Evolutionary conservation across 257 asterid genomes (phyloP).

Genomic region (Apocynum venetum): DNA sequence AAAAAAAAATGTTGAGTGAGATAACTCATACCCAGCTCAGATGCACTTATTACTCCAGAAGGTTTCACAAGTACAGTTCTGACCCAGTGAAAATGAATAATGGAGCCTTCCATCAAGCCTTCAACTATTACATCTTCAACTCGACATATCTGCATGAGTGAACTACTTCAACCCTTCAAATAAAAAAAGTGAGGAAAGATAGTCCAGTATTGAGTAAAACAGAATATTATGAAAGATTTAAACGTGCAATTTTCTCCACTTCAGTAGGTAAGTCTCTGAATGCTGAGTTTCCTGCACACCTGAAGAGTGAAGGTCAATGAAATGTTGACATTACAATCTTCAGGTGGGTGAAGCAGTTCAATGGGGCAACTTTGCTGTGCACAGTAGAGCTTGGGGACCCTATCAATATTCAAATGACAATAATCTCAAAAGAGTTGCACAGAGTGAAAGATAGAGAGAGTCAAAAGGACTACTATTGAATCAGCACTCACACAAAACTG

Average conservation of each 20-base stretch:
- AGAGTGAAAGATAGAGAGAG: constrained; percentile 15
- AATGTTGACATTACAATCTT: constrained; percentile 86
- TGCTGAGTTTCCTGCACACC: constrained; percentile 52
- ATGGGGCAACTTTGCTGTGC: constrained; percentile 53
- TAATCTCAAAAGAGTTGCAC: constrained; percentile 2
- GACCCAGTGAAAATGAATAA: constrained; percentile 81
- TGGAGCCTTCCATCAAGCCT: constrained; percentile 74
- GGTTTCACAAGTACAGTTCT: constrained; percentile 57
- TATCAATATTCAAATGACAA: constrained; percentile 20
- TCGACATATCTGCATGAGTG: constrained; percentile 69
- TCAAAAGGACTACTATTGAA: background rate
- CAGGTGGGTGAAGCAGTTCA: constrained; percentile 81
- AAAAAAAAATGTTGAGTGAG: constrained; percentile 9
- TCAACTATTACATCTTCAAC: constrained; percentile 71
- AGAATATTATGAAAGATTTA: background rate
- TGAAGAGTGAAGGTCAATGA: constrained; percentile 83
- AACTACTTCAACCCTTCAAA: constrained; percentile 21
- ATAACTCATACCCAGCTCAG: constrained; percentile 62
- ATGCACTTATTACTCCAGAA: constrained; percentile 74
- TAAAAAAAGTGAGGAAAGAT: background rate
- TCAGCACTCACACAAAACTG: constrained; percentile 47
- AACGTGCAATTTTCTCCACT: background rate
- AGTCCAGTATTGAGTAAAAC: background rate
- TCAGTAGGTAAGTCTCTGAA: constrained; percentile 29
- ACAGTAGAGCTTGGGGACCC: constrained; percentile 58